Conservation (phyloP, 2,329 filamentous ascomycete species). For the Venturia nashicola region DNA sequence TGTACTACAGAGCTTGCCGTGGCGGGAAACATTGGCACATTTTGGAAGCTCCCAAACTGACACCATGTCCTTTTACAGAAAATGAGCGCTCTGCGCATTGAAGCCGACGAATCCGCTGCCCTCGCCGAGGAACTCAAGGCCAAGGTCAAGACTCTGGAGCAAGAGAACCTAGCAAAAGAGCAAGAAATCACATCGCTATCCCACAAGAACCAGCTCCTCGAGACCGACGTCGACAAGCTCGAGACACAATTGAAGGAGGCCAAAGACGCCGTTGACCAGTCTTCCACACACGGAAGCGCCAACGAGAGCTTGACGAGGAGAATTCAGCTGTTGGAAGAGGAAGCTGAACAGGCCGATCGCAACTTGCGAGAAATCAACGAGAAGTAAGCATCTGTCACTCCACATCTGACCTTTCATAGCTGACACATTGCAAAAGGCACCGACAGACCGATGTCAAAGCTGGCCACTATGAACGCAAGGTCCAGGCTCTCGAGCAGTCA, state of each 20-base stretch:
- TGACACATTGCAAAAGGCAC: constrained; percentile 49
- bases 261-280: constrained; percentile 77
- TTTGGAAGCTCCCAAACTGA: neutral
- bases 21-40: neutral
- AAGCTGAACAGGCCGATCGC: constrained; percentile 94
- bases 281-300: constrained; percentile 70
- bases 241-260: constrained; percentile 72
- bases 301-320: constrained; percentile 86
- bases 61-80: constrained; percentile 44
- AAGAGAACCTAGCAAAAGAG: constrained; percentile 93
- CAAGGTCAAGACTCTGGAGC: constrained; percentile 82
- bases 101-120: constrained; percentile 73
- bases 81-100: constrained; percentile 88
- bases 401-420: constrained; percentile 9
- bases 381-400: constrained; percentile 57
- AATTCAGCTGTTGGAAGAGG: constrained; percentile 92
- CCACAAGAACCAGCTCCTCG: constrained; percentile 89
- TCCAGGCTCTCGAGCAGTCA: constrained; percentile 85
- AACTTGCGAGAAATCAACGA: constrained; percentile 94
- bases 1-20: neutral
- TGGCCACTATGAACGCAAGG: constrained; percentile 98
- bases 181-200: constrained; percentile 94
- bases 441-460: constrained; percentile 99
- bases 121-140: constrained; percentile 78
- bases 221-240: constrained; percentile 84